Percentiles rank a stretch among this genome's conserved stretches.
phyloP scores from a whole-genome alignment of 2,329 filamentous ascomycete genomes.

The Furcasterigmium sp. region DNA sequence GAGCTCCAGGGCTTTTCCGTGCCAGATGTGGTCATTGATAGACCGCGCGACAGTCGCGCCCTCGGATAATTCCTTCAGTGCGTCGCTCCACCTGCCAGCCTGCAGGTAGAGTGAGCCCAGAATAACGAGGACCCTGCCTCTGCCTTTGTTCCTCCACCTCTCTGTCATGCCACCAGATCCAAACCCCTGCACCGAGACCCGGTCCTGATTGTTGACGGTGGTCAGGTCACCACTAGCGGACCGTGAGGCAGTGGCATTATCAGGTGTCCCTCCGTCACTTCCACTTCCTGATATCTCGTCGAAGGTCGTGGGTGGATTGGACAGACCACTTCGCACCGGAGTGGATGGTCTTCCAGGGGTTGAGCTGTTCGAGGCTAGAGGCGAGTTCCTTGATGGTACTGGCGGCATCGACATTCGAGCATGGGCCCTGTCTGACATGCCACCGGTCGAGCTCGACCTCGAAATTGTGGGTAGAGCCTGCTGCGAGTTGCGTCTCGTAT shows the following conservation, averaged over 20 bases:
- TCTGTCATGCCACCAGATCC: conserved; percentile 68
- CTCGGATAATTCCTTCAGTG: conserved; percentile 76
- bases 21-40: conserved; percentile 91
- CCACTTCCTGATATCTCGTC: conserved; percentile 36
- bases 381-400: conserved; percentile 43
- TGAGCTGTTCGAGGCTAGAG: conserved; percentile 37
- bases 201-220: conserved; percentile 47
- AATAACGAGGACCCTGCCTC: conserved; percentile 71
- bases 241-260: conserved; percentile 26
- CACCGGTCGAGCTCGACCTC: conserved; percentile 50
- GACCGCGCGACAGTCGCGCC: conserved; percentile 72
- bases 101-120: conserved; percentile 83
- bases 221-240: conserved; percentile 36
- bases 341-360: conserved; percentile 46
- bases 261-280: conserved; percentile 33
- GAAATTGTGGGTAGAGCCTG: conserved; percentile 37
- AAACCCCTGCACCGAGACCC: conserved; percentile 66
- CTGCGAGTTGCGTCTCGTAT: conserved; percentile 51
- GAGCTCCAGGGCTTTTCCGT: conserved; percentile 89
- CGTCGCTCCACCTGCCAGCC: conserved; percentile 85
- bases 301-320: conserved; percentile 42
- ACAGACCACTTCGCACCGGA: conserved; percentile 41
- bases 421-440: conserved; percentile 52
- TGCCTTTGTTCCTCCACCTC: conserved; percentile 73
- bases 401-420: conserved; percentile 81